Evolutionary conservation across 2,329 filamentous ascomycete genomes (phyloP).

Genomic region (Fusarium brevicatenulatum): DNA sequence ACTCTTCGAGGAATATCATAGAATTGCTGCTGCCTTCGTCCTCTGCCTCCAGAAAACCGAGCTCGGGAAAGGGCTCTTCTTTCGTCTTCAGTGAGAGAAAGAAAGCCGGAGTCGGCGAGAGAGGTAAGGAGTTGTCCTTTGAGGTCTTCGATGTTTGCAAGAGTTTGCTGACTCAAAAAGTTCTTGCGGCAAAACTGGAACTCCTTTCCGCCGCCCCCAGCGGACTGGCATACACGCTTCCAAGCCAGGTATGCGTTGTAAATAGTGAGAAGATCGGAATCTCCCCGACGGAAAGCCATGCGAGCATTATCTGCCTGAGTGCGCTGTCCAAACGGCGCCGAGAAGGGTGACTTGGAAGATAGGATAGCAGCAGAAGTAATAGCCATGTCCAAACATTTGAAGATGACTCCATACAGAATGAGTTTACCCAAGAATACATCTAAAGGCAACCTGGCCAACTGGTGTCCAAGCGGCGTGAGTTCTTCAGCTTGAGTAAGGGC

Average conservation of each 20-base stretch:
- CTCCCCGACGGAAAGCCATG: slow-evolving; percentile 81
- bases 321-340: slow-evolving; percentile 84
- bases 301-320: slow-evolving; percentile 84
- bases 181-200: slow-evolving; percentile 95
- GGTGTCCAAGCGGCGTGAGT: slow-evolving; percentile 84
- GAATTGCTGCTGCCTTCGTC: slow-evolving; percentile 75
- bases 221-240: slow-evolving; percentile 81
- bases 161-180: slow-evolving; percentile 87
- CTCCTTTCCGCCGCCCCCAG: slow-evolving; percentile 72
- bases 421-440: slow-evolving; percentile 97
- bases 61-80: slow-evolving; percentile 73
- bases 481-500: slow-evolving; percentile 85
- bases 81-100: slow-evolving; percentile 79
- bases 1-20: slow-evolving; percentile 83
- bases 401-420: slow-evolving; percentile 85
- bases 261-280: slow-evolving; percentile 90
- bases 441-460: slow-evolving; percentile 87
- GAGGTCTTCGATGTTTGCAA: slow-evolving; percentile 92
- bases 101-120: slow-evolving; percentile 84
- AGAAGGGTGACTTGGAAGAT: slow-evolving; percentile 93
- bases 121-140: slow-evolving; percentile 91
- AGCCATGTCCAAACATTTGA: slow-evolving; percentile 90
- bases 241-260: slow-evolving; percentile 95
- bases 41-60: slow-evolving; percentile 64
- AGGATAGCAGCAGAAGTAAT: slow-evolving; percentile 93